Percentiles rank a stretch among this genome's conserved stretches.
phyloP scores from a whole-genome alignment of 139 green algal genomes.

The Chlorella sp. region DNA sequence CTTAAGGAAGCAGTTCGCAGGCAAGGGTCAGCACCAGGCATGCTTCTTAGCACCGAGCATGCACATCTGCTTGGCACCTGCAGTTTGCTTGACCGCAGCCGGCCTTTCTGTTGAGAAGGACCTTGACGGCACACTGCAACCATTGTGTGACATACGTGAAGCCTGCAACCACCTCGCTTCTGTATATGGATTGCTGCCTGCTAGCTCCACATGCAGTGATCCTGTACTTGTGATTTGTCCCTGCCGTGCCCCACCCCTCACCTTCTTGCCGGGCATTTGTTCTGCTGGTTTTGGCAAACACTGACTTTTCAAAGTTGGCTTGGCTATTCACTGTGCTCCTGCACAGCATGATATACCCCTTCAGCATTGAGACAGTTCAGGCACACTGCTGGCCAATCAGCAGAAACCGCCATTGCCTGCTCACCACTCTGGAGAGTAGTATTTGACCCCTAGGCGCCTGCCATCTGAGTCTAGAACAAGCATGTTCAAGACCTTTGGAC shows the following conservation, averaged over 20 bases:
- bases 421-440: conserved; percentile 87
- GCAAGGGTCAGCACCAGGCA: too few species aligned
- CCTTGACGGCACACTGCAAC: too few species aligned
- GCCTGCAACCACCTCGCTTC: background rate
- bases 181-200: background rate
- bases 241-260: too few species aligned
- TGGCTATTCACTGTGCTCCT: conserved; percentile 78
- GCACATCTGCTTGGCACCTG: too few species aligned
- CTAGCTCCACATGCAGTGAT: too few species aligned
- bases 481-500: conserved; percentile 82
- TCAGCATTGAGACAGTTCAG: background rate
- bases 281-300: conserved; percentile 87
- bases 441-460: conserved; percentile 96
- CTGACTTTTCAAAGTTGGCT: conserved; percentile 85
- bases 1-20: too few species aligned
- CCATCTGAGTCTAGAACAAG: conserved; percentile 93
- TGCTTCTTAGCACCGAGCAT: background rate
- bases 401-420: background rate
- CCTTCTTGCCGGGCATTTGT: conserved; percentile 89
- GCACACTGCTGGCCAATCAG: background rate
- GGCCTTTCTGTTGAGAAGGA: too few species aligned
- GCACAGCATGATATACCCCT: too few species aligned
- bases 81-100: too few species aligned
- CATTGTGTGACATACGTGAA: too few species aligned
- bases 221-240: too few species aligned